Conservation (phyloP, 352 stramenopile species). For the Pythium brassicae region DNA sequence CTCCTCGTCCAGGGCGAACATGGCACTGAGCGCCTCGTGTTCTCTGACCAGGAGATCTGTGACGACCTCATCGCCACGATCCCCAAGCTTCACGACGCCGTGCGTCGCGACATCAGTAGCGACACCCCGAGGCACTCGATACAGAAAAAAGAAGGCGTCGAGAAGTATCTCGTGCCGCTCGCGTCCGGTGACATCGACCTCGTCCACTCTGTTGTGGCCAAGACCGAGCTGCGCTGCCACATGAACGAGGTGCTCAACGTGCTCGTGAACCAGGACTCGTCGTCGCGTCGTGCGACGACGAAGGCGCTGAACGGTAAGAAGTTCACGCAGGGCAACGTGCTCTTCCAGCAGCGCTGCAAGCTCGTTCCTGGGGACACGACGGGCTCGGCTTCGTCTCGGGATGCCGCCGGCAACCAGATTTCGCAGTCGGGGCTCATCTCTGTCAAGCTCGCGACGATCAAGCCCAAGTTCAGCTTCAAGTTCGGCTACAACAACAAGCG, state of each 20-base stretch:
- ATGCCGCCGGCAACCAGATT: conserved; percentile 5
- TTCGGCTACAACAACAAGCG: conserved; percentile 34
- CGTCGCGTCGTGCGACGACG: conserved; percentile 45
- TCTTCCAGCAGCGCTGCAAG: conserved; percentile 39
- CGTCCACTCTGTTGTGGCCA: conserved; percentile 42
- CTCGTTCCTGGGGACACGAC: conserved; percentile 14
- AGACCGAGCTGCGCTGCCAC: conserved; percentile 48
- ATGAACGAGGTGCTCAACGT: conserved; percentile 65
- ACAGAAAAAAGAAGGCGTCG: conserved; percentile 29
- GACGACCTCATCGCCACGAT: conserved; percentile 59
- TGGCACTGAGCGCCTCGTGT: conserved; percentile 23
- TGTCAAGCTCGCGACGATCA: conserved; percentile 31
- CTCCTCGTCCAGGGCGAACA: conserved; percentile 11
- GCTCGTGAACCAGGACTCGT: conserved; percentile 36
- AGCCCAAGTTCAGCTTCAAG: conserved; percentile 21
- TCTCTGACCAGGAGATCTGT: conserved; percentile 52
- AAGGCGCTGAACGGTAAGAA: conserved; percentile 39
- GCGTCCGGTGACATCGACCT: conserved; percentile 34
- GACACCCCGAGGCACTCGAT: conserved; percentile 26
- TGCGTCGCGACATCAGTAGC: conserved; percentile 27
- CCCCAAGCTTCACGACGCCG: conserved; percentile 43
- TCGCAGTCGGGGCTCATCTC: conserved; percentile 25
- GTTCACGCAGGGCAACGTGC: conserved; percentile 40
- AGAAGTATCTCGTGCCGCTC: conserved; percentile 32
- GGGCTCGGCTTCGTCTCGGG: not conserved